Evolutionary conservation across 306 rosid species (phyloP).

Genomic region (Citrullus colocynthis): DNA sequence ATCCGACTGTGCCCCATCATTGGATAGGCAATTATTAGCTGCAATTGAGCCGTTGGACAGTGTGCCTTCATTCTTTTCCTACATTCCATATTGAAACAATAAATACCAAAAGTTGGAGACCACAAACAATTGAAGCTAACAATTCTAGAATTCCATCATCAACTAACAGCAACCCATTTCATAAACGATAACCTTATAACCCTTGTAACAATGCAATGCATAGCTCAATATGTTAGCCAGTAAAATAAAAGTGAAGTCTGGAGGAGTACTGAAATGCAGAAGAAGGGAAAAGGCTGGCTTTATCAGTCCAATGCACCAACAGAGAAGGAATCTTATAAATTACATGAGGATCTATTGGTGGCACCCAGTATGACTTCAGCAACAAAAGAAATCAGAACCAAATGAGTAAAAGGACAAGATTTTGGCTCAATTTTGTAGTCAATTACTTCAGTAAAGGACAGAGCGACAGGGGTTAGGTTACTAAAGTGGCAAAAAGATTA

Average conservation of each 20-base stretch:
- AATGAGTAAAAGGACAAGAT: not conserved
- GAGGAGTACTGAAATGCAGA: not conserved
- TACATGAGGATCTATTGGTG: not conserved
- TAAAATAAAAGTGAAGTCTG: not conserved
- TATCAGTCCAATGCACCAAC: not conserved
- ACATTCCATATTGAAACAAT: slow-evolving; percentile 16
- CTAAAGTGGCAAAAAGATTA: not conserved
- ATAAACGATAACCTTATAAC: not conserved
- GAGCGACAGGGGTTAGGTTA: not conserved
- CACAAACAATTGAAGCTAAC: not conserved
- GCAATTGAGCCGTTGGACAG: slow-evolving; percentile 19
- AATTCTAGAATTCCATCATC: not conserved
- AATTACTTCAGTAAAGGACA: not conserved
- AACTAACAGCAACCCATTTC: not conserved
- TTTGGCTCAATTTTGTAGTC: not conserved
- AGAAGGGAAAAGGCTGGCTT: not conserved
- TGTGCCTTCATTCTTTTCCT: slow-evolving; percentile 38
- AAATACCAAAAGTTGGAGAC: slow-evolving; percentile 3
- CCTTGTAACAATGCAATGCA: not conserved
- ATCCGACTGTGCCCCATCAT: slow-evolving; percentile 27
- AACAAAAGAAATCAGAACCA: not conserved
- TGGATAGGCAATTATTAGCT: slow-evolving; percentile 20
- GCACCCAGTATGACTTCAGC: not conserved
- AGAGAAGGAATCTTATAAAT: not conserved
- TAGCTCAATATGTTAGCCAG: not conserved